Percentiles rank a stretch among this genome's conserved stretches.
Evolutionary conservation across 305 asterid genomes (phyloP).

Genomic region (Petunia hybrid): DNA sequence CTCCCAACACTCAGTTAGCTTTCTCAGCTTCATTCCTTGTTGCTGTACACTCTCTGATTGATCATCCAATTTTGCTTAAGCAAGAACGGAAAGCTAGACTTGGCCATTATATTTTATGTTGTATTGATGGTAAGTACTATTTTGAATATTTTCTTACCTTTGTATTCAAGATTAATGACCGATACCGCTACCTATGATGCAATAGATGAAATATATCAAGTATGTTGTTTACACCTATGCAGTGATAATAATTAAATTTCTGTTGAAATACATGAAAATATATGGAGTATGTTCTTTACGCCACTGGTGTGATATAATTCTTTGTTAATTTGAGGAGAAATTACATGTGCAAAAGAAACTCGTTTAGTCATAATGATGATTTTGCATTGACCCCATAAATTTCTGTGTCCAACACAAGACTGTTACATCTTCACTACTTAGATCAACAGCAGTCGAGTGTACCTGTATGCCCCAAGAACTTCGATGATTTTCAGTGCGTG

Average conservation of each 20-base stretch:
- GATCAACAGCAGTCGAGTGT: slow-evolving; percentile 21
- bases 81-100: slow-evolving; percentile 5
- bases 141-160: background rate
- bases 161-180: background rate
- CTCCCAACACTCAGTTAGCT: background rate
- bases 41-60: background rate
- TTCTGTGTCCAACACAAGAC: slow-evolving; percentile 8
- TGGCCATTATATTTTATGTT: slow-evolving; percentile 24
- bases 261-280: slow-evolving; percentile 14
- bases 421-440: slow-evolving; percentile 8
- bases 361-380: background rate
- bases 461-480: slow-evolving; percentile 98
- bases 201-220: background rate
- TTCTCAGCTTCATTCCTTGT: slow-evolving; percentile 19
- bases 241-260: slow-evolving; percentile 16
- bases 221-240: background rate
- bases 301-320: background rate
- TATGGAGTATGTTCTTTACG: slow-evolving; percentile 18
- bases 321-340: background rate
- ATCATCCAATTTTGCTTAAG: background rate
- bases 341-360: slow-evolving; percentile 21
- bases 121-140: slow-evolving; percentile 14
- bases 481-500: slow-evolving; percentile 89
- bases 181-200: background rate
- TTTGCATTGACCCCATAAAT: background rate